Evolutionary conservation across 2,329 filamentous ascomycete species (phyloP).

Genomic region (Apiospora saccharicola): DNA sequence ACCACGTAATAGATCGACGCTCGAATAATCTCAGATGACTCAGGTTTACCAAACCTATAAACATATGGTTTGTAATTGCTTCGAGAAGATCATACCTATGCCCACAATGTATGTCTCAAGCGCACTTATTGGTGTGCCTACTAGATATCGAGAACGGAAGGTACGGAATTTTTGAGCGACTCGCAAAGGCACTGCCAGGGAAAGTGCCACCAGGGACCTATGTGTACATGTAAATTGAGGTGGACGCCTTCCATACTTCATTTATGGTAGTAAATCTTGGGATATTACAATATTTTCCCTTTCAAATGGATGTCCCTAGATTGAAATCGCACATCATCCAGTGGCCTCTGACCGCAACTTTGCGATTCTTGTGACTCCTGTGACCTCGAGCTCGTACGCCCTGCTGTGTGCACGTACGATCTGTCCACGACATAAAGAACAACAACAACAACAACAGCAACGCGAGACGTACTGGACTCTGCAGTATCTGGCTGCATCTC

Average conservation of each 20-base stretch:
- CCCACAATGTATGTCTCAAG: no score
- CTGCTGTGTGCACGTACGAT: neutral
- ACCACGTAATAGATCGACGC: neutral
- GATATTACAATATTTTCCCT: neutral
- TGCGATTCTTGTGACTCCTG: neutral
- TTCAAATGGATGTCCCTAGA: neutral
- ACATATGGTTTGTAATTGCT: neutral
- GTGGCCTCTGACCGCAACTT: slow-evolving; percentile 17
- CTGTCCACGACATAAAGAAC: neutral
- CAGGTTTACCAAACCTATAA: neutral
- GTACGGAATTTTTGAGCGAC: neutral
- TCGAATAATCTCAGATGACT: neutral
- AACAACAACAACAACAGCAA: neutral
- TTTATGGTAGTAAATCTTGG: neutral
- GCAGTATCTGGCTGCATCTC: slow-evolving; percentile 12
- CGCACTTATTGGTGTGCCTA: neutral
- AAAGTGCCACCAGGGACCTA: neutral
- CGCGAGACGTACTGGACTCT: neutral
- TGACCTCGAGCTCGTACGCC: neutral
- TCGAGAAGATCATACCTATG: neutral
- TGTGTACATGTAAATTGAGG: neutral
- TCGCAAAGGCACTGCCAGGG: neutral
- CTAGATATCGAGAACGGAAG: neutral
- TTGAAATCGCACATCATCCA: neutral
- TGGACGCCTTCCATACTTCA: neutral